Conservation (phyloP, 1,139 yeast species). For the Keqinozyma sinolaborantium region DNA sequence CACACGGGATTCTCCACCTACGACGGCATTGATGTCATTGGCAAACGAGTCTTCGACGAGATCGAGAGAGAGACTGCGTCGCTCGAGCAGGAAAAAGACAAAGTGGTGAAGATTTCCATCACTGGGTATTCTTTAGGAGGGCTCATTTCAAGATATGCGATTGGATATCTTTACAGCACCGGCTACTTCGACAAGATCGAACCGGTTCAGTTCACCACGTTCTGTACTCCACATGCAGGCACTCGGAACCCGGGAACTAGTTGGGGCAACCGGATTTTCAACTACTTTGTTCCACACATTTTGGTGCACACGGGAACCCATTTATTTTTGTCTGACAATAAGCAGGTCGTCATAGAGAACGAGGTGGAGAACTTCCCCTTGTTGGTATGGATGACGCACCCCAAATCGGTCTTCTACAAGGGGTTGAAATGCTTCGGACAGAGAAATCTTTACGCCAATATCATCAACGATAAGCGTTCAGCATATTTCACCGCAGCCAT, state of each 20-base stretch:
- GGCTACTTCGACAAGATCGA: constrained; percentile 47
- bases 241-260: constrained; percentile 60
- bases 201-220: constrained; percentile 65
- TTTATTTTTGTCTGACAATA: constrained; percentile 58
- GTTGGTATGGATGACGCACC: constrained; percentile 62
- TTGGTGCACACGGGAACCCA: constrained; percentile 73
- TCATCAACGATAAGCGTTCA: constrained; percentile 74
- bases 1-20: constrained; percentile 71
- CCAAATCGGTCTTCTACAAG: constrained; percentile 54
- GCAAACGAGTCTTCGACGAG: constrained; percentile 70
- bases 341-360: constrained; percentile 1
- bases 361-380: constrained; percentile 39
- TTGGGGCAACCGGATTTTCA: constrained; percentile 46
- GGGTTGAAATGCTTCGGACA: constrained; percentile 52
- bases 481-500: constrained; percentile 82
- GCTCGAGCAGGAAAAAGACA: constrained; percentile 19
- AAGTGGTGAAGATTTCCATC: constrained; percentile 57
- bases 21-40: constrained; percentile 86
- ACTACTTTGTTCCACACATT: constrained; percentile 55
- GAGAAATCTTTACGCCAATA: constrained; percentile 64
- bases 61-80: constrained; percentile 44
- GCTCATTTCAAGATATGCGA: constrained; percentile 68
- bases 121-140: constrained; percentile 88
- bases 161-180: constrained; percentile 60
- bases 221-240: constrained; percentile 85